phyloP scores from a whole-genome alignment of 345 rosid genomes.

The Mallotus nudiflorus region DNA sequence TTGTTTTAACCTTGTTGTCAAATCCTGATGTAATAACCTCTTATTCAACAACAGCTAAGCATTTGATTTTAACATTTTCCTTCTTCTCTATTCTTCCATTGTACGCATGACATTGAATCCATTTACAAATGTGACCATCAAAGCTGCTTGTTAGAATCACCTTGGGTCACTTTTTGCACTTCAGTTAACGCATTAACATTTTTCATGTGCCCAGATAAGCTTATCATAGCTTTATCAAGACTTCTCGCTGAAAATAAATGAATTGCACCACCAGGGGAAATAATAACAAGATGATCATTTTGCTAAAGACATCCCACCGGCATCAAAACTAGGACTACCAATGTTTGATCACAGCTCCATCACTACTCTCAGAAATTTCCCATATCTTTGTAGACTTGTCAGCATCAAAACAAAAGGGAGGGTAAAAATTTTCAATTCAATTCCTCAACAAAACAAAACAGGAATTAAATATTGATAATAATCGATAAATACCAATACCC shows the following conservation, averaged over 20 bases:
- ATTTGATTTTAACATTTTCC: slow-evolving; percentile 73
- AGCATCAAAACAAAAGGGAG: too few species aligned
- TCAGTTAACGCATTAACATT: slow-evolving; percentile 68
- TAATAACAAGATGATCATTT: slow-evolving; percentile 77
- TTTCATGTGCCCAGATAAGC: slow-evolving; percentile 84
- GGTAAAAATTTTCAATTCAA: too few species aligned
- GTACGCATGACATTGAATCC: slow-evolving; percentile 82
- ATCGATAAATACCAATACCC: too few species aligned
- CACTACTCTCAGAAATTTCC: slow-evolving; percentile 75
- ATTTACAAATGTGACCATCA: slow-evolving; percentile 81
- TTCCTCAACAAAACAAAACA: too few species aligned
- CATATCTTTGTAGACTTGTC: slow-evolving; percentile 96
- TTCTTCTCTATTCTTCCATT: slow-evolving; percentile 65
- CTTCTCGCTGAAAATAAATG: slow-evolving; percentile 67
- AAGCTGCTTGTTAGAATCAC: slow-evolving; percentile 69
- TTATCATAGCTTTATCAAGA: slow-evolving; percentile 67
- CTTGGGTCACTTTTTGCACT: slow-evolving; percentile 57
- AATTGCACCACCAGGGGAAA: slow-evolving; percentile 87
- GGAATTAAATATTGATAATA: too few species aligned
- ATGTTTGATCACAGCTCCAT: slow-evolving; percentile 60
- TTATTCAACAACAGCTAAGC: slow-evolving; percentile 73
- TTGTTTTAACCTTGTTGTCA: slow-evolving; percentile 94
- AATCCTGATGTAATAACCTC: slow-evolving; percentile 82
- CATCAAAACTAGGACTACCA: slow-evolving; percentile 70
- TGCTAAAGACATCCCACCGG: slow-evolving; percentile 92